A percentile compares a stretch with the other conserved stretches of the same genome.
Evolutionary conservation across 2,329 filamentous ascomycete genomes (phyloP).

Genomic region (Metarhizium guizhouense): DNA sequence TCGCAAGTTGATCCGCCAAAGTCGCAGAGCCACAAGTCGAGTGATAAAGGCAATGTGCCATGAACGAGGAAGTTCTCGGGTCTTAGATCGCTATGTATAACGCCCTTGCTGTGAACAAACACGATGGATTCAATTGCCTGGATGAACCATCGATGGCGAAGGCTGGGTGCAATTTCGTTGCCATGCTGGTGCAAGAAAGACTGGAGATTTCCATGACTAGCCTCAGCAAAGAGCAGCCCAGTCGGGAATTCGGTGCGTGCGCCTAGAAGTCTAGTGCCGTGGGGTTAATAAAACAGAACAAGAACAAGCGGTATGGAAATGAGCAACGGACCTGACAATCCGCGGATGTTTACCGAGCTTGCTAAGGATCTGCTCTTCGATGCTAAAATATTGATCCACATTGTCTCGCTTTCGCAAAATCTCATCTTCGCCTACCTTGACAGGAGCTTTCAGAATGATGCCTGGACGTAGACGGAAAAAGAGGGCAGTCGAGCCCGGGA

Average conservation of each 20-base stretch:
- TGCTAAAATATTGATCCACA: constrained; percentile 4
- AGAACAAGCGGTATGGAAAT: background rate
- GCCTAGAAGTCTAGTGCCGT: background rate
- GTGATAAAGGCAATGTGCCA: constrained; percentile 6
- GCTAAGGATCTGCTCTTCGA: constrained; percentile 8
- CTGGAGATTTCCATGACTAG: constrained; percentile 12
- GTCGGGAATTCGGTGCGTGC: background rate
- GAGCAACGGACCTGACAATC: constrained; percentile 4
- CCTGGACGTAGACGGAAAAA: constrained; percentile 8
- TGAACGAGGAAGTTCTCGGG: constrained; percentile 24
- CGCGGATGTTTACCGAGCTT: constrained; percentile 7
- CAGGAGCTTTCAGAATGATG: constrained; percentile 7
- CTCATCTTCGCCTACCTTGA: constrained; percentile 3
- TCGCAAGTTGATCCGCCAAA: constrained; percentile 22
- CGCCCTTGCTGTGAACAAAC: constrained; percentile 20
- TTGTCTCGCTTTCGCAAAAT: constrained; percentile 4
- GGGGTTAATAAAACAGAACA: background rate
- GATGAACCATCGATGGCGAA: constrained; percentile 14
- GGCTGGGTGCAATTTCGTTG: constrained; percentile 1
- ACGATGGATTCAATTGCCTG: constrained; percentile 20
- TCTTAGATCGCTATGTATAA: constrained; percentile 24
- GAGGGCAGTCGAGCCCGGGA: constrained; percentile 8
- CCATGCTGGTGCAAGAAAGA: constrained; percentile 7
- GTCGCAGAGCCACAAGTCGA: constrained; percentile 22
- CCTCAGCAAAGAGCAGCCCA: constrained; percentile 10